Conservation (phyloP, 495 filamentous ascomycete species). For the Lentithecium fluviatile region DNA sequence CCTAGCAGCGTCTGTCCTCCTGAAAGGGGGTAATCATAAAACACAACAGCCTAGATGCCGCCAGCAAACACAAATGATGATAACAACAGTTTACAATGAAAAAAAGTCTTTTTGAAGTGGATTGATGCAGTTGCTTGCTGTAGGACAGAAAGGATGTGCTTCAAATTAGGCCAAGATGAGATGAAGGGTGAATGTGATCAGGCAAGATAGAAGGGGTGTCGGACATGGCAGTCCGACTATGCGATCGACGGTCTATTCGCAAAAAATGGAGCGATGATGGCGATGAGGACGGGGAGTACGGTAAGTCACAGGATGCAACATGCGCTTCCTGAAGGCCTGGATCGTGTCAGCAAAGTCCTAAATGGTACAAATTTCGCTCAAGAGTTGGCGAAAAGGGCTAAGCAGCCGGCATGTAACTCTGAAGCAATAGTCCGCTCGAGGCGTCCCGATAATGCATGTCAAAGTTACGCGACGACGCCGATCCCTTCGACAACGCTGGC, state of each 20-base stretch:
- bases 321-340: constrained; percentile 18
- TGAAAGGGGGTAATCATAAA: constrained; percentile 1
- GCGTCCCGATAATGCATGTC: background rate
- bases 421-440: too few relatives aligned
- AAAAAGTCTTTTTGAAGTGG: background rate
- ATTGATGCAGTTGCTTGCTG: too few relatives aligned
- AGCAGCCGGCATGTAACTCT: background rate
- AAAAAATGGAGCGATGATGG: background rate
- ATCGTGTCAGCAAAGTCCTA: background rate
- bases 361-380: background rate
- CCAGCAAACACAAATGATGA: background rate
- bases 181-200: background rate
- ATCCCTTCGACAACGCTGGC: background rate
- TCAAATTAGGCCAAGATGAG: too few relatives aligned
- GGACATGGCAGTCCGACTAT: background rate
- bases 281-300: constrained; percentile 3
- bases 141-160: too few relatives aligned
- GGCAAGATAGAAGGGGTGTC: background rate
- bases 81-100: background rate
- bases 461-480: background rate
- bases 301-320: constrained; percentile 25
- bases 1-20: background rate
- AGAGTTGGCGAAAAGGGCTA: background rate
- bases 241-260: background rate
- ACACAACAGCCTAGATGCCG: background rate